Conservation (phyloP, 768 basidiomycete species). For the Collybia mongolica region DNA sequence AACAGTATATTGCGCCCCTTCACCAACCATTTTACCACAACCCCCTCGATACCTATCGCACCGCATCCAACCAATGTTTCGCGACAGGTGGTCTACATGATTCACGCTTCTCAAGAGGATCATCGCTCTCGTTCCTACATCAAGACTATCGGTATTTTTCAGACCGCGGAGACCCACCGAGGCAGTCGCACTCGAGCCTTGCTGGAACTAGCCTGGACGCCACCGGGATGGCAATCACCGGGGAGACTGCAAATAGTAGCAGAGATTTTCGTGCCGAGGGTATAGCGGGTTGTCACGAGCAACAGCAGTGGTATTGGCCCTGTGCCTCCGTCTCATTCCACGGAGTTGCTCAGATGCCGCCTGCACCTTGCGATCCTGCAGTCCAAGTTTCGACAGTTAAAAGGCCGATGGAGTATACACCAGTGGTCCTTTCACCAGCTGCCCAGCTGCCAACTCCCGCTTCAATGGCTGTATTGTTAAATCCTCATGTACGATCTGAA, state of each 20-base stretch:
- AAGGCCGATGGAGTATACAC: constrained; percentile 18
- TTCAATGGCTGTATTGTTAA: constrained; percentile 45
- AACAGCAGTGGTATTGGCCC: constrained; percentile 24
- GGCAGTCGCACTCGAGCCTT: constrained; percentile 28
- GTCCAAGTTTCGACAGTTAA: constrained; percentile 24
- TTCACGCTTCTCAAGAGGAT: constrained; percentile 52
- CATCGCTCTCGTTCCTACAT: constrained; percentile 43
- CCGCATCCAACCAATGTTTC: constrained; percentile 23
- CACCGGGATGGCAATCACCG: constrained; percentile 45
- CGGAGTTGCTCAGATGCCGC: constrained; percentile 24
- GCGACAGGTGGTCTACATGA: constrained; percentile 29
- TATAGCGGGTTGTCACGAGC: constrained; percentile 32
- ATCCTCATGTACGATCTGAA: constrained; percentile 33
- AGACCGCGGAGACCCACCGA: constrained; percentile 36
- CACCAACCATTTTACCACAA: constrained; percentile 27
- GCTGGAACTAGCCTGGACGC: constrained; percentile 35
- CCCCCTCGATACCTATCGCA: constrained; percentile 12
- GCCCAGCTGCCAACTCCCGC: constrained; percentile 45
- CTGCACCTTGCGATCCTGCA: not conserved
- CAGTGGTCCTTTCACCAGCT: constrained; percentile 31
- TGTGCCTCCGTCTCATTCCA: constrained; percentile 21
- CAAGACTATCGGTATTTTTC: constrained; percentile 40
- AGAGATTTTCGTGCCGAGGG: constrained; percentile 37
- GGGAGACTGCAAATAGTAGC: constrained; percentile 22
- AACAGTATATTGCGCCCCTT: constrained; percentile 27